Conservation (phyloP, 768 basidiomycete species). For the Suillus discolor region DNA sequence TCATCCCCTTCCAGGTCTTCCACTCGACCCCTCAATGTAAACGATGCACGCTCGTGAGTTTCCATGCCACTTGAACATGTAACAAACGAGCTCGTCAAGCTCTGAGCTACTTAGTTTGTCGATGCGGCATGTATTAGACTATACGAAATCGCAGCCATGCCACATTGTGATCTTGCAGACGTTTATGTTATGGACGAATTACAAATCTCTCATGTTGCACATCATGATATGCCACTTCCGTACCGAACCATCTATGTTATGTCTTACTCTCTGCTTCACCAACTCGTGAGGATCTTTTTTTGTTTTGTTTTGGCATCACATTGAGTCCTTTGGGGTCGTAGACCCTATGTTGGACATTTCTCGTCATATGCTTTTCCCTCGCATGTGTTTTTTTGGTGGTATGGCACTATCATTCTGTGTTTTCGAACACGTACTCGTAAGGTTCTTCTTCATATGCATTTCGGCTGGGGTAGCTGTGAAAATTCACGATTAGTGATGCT, state of each 20-base stretch:
- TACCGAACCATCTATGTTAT: constrained; percentile 9
- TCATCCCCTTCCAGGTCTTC: background rate
- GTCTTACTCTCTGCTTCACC: constrained; percentile 6
- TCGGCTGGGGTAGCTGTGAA: background rate
- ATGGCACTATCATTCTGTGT: constrained; percentile 4
- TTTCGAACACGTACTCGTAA: constrained; percentile 3
- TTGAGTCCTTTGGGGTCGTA: too few relatives aligned
- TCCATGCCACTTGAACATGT: constrained; percentile 20
- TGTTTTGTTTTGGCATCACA: too few relatives aligned
- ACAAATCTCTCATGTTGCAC: background rate
- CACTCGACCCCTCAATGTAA: background rate
- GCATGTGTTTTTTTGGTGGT: too few relatives aligned
- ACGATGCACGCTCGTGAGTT: background rate
- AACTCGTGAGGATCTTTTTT: background rate
- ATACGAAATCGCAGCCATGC: constrained; percentile 10
- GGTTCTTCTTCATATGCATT: background rate
- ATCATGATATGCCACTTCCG: background rate
- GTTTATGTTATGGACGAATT: background rate
- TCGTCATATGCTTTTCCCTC: too few relatives aligned
- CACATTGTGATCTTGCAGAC: constrained; percentile 6
- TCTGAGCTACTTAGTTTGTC: constrained; percentile 17
- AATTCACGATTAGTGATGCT: constrained; percentile 1
- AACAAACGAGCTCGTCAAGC: constrained; percentile 17
- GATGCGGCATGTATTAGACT: constrained; percentile 14
- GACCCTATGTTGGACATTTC: background rate